Conservation (phyloP, 2,329 filamentous ascomycete species). For the Capronia americana region DNA sequence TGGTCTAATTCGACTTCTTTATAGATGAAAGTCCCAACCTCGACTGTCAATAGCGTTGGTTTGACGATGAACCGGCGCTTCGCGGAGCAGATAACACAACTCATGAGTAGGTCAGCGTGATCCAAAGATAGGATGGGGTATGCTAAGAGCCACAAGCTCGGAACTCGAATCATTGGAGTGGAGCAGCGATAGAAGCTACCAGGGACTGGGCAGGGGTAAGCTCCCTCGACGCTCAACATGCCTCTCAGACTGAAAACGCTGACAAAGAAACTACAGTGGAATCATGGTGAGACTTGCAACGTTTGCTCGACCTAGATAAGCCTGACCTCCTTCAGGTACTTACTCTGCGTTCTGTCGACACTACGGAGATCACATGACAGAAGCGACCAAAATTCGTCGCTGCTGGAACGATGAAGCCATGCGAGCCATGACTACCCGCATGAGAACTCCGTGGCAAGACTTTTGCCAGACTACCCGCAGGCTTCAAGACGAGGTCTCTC, state of each 20-base stretch:
- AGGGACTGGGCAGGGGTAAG: slow-evolving; percentile 18
- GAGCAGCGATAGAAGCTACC: slow-evolving; percentile 9
- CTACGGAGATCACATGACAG: slow-evolving; percentile 11
- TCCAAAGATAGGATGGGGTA: not conserved
- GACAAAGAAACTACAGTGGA: slow-evolving; percentile 10
- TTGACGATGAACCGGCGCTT: slow-evolving; percentile 11
- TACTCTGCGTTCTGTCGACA: slow-evolving; percentile 19
- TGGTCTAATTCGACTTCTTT: slow-evolving; percentile 12
- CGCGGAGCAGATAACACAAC: slow-evolving; percentile 1
- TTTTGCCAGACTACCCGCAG: not conserved
- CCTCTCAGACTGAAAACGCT: not conserved
- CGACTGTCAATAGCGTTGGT: slow-evolving; percentile 8
- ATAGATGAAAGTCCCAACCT: slow-evolving; percentile 11
- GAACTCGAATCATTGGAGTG: slow-evolving; percentile 10
- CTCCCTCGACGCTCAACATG: not conserved
- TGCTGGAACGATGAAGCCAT: slow-evolving; percentile 20
- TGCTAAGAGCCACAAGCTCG: not conserved
- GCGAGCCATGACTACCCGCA: slow-evolving; percentile 8
- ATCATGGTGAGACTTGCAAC: slow-evolving; percentile 11
- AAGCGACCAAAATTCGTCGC: not conserved
- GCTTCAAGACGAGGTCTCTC: not conserved
- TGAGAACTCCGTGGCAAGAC: slow-evolving; percentile 14
- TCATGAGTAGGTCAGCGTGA: not conserved
- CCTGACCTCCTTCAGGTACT: slow-evolving; percentile 4
- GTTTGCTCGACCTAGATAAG: not conserved